Evolutionary conservation across 306 rosid species (phyloP), one percentile per base, ranked within the genome.

Genomic region (Cicer pinnatifidum): DNA sequence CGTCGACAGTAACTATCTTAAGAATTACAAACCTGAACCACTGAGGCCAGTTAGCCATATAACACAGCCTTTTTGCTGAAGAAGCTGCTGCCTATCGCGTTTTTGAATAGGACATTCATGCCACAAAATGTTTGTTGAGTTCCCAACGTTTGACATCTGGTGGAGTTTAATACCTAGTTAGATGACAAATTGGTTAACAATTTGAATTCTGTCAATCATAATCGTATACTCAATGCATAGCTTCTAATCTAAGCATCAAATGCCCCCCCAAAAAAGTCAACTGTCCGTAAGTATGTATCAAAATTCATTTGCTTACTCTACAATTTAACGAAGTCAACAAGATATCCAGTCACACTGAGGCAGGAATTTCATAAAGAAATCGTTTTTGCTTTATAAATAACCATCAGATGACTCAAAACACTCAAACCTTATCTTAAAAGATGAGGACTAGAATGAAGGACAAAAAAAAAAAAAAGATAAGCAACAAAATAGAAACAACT

Each of bases 11-110:
- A 63, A 11, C 50, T 8, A 70, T 45, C 12, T 13, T 48, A 63
- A 64, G 63, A 57, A 64, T 41, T 62, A 82, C 96, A 76, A 86
- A 94, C 97, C 99, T 89, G 99, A 94, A 78, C 99, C 99, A 78
- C 99, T 91, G 71, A 94, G 96, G 75, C 99, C 99, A 37, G 99
- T 94, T 68, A 94, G 82, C 99, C 99, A 94, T 77, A 94, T 82
- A 82, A 88, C 99, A 81, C 99, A 94, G 56, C 99, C 99, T 75
- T 80, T 94, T 75, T 94, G 99, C 87, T 87, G 84, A 80, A 89
- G 96, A 43, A 94, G 83, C 63, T 78, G 74, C 84, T 94, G 88
- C 80, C 97, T 88, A 70, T 94, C 96, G 50, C 11, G 82, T 71
- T 88, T 94, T 82, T 84, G 96, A 73, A 94, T 78, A 8, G 92